phyloP scores from a whole-genome alignment of 441 rosid species.

The Populus hybrid region DNA sequence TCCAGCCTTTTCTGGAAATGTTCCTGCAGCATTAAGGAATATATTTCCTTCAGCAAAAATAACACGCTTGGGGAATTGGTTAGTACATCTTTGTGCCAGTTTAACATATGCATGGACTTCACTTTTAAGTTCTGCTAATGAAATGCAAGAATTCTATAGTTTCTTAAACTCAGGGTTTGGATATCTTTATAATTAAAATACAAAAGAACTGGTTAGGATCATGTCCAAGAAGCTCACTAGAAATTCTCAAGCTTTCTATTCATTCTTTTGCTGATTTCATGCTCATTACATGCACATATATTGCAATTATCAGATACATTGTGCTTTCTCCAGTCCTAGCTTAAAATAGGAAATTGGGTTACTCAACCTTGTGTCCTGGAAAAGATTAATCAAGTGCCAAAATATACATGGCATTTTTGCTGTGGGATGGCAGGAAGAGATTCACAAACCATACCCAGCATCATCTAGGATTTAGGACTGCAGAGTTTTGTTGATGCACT shows the following conservation, averaged over 20 bases:
- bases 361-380: not conserved
- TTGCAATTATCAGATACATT: not conserved
- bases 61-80: slow-evolving; percentile 71
- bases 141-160: slow-evolving; percentile 9
- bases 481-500: not conserved
- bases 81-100: slow-evolving; percentile 20
- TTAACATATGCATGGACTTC: not conserved
- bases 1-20: slow-evolving; percentile 76
- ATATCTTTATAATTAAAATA: not conserved
- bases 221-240: not conserved
- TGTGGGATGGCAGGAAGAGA: not conserved
- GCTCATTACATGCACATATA: not conserved
- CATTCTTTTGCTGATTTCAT: not conserved
- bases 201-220: not conserved
- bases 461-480: slow-evolving; percentile 5
- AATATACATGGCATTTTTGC: slow-evolving; percentile 1
- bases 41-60: slow-evolving; percentile 69
- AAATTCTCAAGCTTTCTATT: not conserved
- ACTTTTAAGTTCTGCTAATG: slow-evolving; percentile 13
- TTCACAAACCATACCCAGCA: not conserved
- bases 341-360: slow-evolving; percentile 1
- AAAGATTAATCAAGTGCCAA: not conserved
- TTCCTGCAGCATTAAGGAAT: slow-evolving; percentile 54
- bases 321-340: not conserved
- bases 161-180: slow-evolving; percentile 4